phyloP scores from a whole-genome alignment of 306 rosid species.

The Senna tora region DNA sequence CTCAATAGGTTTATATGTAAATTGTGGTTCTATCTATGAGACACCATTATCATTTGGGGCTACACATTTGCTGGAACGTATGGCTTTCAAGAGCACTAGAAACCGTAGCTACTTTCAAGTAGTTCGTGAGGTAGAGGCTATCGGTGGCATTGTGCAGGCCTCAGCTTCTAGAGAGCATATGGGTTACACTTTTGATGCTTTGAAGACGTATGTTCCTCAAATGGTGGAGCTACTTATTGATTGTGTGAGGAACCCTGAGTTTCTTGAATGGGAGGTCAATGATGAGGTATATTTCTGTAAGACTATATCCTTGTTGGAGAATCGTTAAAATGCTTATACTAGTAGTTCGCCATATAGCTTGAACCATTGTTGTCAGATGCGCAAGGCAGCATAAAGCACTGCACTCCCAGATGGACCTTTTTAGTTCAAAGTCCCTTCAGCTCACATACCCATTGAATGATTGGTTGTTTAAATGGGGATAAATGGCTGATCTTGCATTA shows the following conservation, averaged over 20 bases:
- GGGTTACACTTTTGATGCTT: conserved; percentile 81
- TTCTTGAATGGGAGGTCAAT: conserved; percentile 93
- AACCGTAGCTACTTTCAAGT: conserved; percentile 81
- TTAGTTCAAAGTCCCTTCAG: conserved; percentile 13
- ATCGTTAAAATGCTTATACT: neutral
- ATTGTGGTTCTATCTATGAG: conserved; percentile 84
- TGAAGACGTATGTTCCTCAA: conserved; percentile 85
- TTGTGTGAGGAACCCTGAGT: conserved; percentile 72
- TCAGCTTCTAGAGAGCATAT: conserved; percentile 91
- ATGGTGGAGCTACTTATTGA: conserved; percentile 93
- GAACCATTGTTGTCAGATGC: conserved; percentile 17
- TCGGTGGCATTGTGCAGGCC: conserved; percentile 81
- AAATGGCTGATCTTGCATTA: conserved; percentile 17
- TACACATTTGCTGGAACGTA: conserved; percentile 78
- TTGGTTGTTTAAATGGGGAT: conserved; percentile 28
- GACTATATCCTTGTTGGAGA: conserved; percentile 25
- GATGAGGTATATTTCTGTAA: conserved; percentile 65
- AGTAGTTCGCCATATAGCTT: conserved; percentile 6
- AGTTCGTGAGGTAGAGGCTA: conserved; percentile 89
- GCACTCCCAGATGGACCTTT: neutral
- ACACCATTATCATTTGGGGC: conserved; percentile 72
- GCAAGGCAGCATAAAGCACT: conserved; percentile 2
- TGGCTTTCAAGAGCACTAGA: conserved; percentile 88
- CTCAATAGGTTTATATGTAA: conserved; percentile 78
- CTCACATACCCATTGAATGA: neutral